Evolutionary conservation across 768 basidiomycete genomes (phyloP).

Genomic region (Krasilnikovozyma curviuscula): DNA sequence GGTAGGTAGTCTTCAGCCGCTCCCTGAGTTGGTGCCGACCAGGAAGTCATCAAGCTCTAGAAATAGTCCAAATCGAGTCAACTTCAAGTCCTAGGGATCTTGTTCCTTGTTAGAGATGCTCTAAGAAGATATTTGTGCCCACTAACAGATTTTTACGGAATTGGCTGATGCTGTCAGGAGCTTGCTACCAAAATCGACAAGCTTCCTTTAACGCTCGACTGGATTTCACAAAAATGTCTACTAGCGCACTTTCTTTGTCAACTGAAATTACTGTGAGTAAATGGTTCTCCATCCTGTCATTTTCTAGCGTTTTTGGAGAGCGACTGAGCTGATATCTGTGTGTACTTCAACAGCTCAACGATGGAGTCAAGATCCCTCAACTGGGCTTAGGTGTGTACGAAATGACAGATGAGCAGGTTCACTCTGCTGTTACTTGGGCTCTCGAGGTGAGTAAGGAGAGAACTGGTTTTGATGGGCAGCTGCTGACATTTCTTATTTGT

Average conservation of each 20-base stretch:
- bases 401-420: slow-evolving; percentile 39
- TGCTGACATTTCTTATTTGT: neutral
- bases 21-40: no score
- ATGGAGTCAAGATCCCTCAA: slow-evolving; percentile 39
- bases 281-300: neutral
- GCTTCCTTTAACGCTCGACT: no score
- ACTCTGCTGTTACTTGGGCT: slow-evolving; percentile 40
- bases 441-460: slow-evolving; percentile 34
- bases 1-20: no score
- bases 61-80: no score
- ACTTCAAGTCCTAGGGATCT: neutral
- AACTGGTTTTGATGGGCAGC: neutral
- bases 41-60: no score
- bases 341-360: slow-evolving; percentile 28
- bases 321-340: no score
- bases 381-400: slow-evolving; percentile 52
- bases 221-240: no score
- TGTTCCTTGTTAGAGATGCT: neutral
- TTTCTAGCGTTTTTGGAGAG: no score
- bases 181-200: no score
- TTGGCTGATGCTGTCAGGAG: no score
- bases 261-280: no score
- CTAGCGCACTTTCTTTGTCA: no score
- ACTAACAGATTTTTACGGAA: neutral
- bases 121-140: neutral